Evolutionary conservation across 768 basidiomycete genomes (phyloP).

Genomic region (Russula abietina): DNA sequence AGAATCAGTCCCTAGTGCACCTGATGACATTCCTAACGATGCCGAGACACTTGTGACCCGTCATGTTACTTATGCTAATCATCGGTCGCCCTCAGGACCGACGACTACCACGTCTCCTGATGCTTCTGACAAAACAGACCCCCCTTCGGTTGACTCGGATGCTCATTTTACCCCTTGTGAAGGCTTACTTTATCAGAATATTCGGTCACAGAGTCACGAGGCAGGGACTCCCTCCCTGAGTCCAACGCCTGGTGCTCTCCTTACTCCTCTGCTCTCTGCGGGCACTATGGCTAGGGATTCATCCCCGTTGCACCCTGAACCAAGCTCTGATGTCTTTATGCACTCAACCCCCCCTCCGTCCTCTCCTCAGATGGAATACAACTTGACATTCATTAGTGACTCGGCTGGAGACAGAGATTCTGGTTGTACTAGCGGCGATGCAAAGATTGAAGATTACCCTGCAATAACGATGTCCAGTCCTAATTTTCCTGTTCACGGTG

Average conservation of each 20-base stretch:
- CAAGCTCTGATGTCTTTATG: neutral
- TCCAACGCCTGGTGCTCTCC: neutral
- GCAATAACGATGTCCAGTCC: slow-evolving; percentile 16
- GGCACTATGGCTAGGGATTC: neutral
- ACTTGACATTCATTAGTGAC: neutral
- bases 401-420: neutral
- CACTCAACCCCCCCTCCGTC: slow-evolving; percentile 4
- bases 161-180: neutral
- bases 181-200: neutral
- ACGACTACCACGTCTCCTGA: neutral
- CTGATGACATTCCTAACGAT: neutral
- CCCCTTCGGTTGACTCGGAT: neutral
- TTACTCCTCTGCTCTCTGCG: neutral
- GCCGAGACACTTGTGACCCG: neutral
- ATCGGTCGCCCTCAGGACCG: neutral
- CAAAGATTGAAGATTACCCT: neutral
- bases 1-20: neutral
- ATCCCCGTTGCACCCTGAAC: neutral
- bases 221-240: neutral
- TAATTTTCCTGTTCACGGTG: neutral
- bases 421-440: neutral
- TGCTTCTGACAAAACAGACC: neutral
- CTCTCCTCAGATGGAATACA: slow-evolving; percentile 13
- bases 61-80: neutral
- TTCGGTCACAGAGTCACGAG: neutral